A percentile compares a stretch with the other conserved stretches of the same genome.
These are phyloP conservation scores for Toxoplasma gondii DNA, from an alignment of 169 alveolate species.

Conservation along the genomic window DNA sequence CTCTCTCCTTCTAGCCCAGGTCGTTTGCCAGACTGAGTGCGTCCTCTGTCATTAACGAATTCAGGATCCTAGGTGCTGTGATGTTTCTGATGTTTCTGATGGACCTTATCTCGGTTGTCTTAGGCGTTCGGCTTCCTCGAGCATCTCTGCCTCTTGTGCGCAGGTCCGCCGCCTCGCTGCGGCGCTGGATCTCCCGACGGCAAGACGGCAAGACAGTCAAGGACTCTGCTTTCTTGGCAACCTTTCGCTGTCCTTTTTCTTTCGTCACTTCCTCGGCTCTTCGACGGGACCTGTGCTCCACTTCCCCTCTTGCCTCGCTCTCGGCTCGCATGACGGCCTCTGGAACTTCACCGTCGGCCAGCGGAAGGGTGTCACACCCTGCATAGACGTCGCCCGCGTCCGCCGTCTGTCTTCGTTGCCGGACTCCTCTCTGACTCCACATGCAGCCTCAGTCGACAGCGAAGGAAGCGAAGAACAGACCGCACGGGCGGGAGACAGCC, in stretches of 20 bases:
- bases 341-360: conserved; percentile 80
- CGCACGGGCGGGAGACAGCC: neutral
- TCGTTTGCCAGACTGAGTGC: too few species aligned
- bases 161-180: conserved; percentile 79
- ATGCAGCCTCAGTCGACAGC: neutral
- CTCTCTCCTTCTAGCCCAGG: too few species aligned
- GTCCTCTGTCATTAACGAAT: too few species aligned
- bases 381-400: conserved; percentile 42
- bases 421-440: neutral
- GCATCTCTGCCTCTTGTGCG: neutral
- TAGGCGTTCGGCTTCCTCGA: too few species aligned
- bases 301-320: conserved; percentile 62
- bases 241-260: conserved; percentile 69
- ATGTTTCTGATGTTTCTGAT: too few species aligned
- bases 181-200: conserved; percentile 67
- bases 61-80: too few species aligned
- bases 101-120: too few species aligned
- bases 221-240: conserved; percentile 81
- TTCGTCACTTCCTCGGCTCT: conserved; percentile 69
- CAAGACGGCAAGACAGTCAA: conserved; percentile 76
- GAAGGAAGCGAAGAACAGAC: too few species aligned
- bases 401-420: neutral
- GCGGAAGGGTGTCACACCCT: conserved; percentile 74
- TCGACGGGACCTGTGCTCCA: conserved; percentile 77
- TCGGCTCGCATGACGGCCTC: conserved; percentile 79